Percentiles rank a stretch among this genome's conserved stretches.
phyloP scores from a whole-genome alignment of 352 stramenopile species.

The Pythium rishiriense region DNA sequence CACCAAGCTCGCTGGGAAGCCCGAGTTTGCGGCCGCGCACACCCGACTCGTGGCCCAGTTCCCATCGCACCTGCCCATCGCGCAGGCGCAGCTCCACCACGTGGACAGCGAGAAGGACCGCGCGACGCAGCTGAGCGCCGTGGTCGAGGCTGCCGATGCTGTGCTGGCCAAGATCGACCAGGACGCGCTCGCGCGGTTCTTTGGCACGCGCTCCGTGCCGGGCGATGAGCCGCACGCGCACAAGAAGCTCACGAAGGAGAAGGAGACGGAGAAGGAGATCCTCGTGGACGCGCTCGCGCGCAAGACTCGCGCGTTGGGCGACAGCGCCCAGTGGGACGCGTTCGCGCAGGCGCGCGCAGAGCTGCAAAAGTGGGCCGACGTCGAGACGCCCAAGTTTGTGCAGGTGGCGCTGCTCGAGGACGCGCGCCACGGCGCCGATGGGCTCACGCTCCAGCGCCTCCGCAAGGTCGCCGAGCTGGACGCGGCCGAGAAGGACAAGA shows the following conservation, averaged over 20 bases:
- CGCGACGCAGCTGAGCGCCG: conserved; percentile 39
- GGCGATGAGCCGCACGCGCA: conserved; percentile 46
- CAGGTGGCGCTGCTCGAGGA: conserved; percentile 66
- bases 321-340: conserved; percentile 50
- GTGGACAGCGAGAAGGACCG: conserved; percentile 62
- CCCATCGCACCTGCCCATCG: conserved; percentile 54
- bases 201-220: conserved; percentile 60
- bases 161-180: conserved; percentile 64
- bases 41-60: conserved; percentile 53
- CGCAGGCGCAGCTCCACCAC: conserved; percentile 76
- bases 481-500: conserved; percentile 62
- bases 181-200: conserved; percentile 71
- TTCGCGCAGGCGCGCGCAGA: conserved; percentile 50
- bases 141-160: conserved; percentile 55
- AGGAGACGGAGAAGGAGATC: conserved; percentile 69
- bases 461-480: conserved; percentile 69
- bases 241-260: conserved; percentile 79
- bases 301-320: conserved; percentile 70
- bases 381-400: conserved; percentile 53
- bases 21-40: conserved; percentile 56
- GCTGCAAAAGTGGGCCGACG: conserved; percentile 80
- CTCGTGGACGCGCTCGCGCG: conserved; percentile 66
- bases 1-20: conserved; percentile 70
- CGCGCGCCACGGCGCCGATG: conserved; percentile 42
- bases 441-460: conserved; percentile 66